Evolutionary conservation across 768 basidiomycete genomes (phyloP).

Genomic region (Boletus vinaceobasis): DNA sequence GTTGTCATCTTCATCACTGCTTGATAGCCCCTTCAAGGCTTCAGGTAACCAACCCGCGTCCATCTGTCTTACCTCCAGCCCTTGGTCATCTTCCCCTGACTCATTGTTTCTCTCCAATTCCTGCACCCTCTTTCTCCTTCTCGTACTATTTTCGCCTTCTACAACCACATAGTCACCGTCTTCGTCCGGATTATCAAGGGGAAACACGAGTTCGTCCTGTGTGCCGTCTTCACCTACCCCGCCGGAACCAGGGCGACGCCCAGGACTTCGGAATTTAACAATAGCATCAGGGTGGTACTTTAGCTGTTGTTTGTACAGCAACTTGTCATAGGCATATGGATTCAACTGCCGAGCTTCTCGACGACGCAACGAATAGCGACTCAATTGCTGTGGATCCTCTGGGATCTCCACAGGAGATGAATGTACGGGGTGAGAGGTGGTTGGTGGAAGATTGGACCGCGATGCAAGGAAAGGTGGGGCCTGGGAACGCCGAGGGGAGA

Average conservation of each 20-base stretch:
- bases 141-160: constrained; percentile 10
- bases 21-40: constrained; percentile 35
- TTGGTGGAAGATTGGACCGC: background rate
- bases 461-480: background rate
- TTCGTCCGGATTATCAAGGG: constrained; percentile 19
- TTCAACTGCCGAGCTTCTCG: constrained; percentile 55
- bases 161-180: constrained; percentile 27
- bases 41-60: constrained; percentile 31
- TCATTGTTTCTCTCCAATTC: background rate
- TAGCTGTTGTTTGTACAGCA: constrained; percentile 50
- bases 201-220: constrained; percentile 29
- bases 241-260: constrained; percentile 23
- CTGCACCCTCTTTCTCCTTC: constrained; percentile 6
- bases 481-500: constrained; percentile 4
- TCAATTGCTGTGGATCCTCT: constrained; percentile 15
- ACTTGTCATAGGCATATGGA: constrained; percentile 59
- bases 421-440: background rate
- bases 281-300: constrained; percentile 64
- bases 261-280: constrained; percentile 45
- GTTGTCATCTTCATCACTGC: constrained; percentile 43
- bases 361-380: constrained; percentile 53
- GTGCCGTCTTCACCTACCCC: constrained; percentile 29
- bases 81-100: background rate
- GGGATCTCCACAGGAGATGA: constrained; percentile 10
- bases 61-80: background rate